Conservation (phyloP, 495 filamentous ascomycete genomes). For the Tuber indicum region DNA sequence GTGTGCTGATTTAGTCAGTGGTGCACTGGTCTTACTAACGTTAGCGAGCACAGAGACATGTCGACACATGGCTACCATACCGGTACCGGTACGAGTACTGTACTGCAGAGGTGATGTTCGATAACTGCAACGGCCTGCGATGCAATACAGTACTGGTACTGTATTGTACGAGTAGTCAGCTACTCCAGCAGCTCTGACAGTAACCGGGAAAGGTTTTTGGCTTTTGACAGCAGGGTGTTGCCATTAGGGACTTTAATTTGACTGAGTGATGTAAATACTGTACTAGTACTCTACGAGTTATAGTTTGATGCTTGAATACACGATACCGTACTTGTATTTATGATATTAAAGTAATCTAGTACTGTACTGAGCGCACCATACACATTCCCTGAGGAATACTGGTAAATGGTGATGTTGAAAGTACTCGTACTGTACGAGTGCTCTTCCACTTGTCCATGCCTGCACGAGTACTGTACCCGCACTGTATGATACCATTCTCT, state of each 20-base stretch:
- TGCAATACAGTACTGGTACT: background rate
- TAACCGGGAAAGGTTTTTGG: background rate
- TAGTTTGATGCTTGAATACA: background rate
- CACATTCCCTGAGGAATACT: background rate
- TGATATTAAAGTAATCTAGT: too few species aligned
- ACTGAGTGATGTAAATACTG: background rate
- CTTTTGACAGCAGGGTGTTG: background rate
- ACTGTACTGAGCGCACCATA: background rate
- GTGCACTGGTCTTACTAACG: background rate
- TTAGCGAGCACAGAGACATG: background rate
- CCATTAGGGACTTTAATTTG: background rate
- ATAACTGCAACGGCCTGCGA: background rate
- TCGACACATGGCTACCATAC: too few species aligned
- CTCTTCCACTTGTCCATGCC: background rate
- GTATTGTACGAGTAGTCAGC: background rate
- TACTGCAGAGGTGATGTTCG: background rate
- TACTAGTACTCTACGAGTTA: background rate
- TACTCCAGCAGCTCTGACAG: background rate
- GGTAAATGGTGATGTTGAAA: background rate
- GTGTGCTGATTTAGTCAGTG: background rate
- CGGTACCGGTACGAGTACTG: too few species aligned
- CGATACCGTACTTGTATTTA: background rate
- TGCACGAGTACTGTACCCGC: too few species aligned
- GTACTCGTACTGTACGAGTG: background rate
- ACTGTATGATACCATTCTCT: background rate